Evolutionary conservation across 2,329 filamentous ascomycete species (phyloP).

Genomic region (Orbilia oligospora): DNA sequence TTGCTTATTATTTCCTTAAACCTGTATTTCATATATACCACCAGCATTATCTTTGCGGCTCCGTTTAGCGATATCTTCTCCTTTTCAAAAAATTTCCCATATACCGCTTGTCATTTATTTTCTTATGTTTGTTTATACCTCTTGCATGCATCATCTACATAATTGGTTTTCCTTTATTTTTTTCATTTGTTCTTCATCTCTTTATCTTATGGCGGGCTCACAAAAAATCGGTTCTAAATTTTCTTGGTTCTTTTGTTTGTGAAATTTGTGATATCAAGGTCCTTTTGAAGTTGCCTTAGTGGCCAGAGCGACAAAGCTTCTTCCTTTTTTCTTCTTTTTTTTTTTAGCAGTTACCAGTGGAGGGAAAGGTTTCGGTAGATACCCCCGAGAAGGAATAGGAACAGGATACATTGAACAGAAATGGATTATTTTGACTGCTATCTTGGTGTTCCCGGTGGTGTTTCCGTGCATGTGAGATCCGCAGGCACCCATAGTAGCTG

Average conservation of each 20-base stretch:
- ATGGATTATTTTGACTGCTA: conserved; percentile 10
- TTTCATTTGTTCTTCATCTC: conserved; percentile 13
- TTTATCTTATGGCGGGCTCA: conserved; percentile 5
- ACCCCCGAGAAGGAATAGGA: conserved; percentile 23
- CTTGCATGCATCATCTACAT: conserved; percentile 29
- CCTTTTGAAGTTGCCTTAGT: conserved; percentile 10
- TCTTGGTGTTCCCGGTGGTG: not conserved
- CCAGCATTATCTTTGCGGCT: conserved; percentile 20
- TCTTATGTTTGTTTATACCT: conserved; percentile 30
- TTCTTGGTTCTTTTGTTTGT: conserved; percentile 10
- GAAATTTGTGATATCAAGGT: conserved; percentile 34
- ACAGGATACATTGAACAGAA: not conserved
- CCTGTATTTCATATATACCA: conserved; percentile 26
- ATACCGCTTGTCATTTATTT: conserved; percentile 16
- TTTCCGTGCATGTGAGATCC: conserved; percentile 14
- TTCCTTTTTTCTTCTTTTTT: conserved; percentile 26
- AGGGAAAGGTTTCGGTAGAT: conserved; percentile 16
- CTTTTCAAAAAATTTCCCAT: conserved; percentile 23
- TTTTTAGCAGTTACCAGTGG: conserved; percentile 20
- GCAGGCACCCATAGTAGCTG: conserved; percentile 8
- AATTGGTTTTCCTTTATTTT: too few relatives aligned
- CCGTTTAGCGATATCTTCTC: conserved; percentile 27
- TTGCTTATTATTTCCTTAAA: conserved; percentile 28
- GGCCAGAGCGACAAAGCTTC: not conserved
- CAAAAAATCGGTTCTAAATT: conserved; percentile 27